Base-by-base conservation (phyloP, 345 rosid genomes). In the Hibiscus syriacus region DNA sequence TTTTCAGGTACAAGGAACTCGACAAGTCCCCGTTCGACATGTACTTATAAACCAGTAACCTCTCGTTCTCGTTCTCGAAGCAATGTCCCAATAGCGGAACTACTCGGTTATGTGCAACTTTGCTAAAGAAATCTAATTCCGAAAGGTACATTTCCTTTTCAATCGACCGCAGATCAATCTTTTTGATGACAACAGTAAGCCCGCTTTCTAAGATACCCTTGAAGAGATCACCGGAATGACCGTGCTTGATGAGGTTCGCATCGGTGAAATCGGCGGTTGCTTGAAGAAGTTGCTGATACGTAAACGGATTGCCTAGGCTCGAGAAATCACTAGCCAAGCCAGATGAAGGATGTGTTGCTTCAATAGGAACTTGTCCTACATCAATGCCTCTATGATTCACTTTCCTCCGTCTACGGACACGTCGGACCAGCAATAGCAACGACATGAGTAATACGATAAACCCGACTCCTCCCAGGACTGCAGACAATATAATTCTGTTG, bases 211-310 rank as follows among this genome's bases (percentile, higher is more conserved):
- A 71, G 60, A 81, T 55, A 41, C 96, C 99, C 66, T 76, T 84
- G 76, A 82, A 95, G 25, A 95, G 86, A 76, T 76, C 88, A 54
- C 99, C 99, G 0, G 99, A 95, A 69, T 92, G 99, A 34, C 99
- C 99, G 23, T 83, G 80, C 79, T 88, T 95, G 55, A 95, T 86
- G 74, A 95, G 86, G 77, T 84, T 95, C 0, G 77, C 77, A 55
- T 87, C 97, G 60, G 63, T 79, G 55, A 92, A 92, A 13, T 87
- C 85, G 59, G 79, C 82, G 2, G 98, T 89, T 57, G 97, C 93
- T 49, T 73, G 80, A 3, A 88, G 83, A 72, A 92, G 87, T 80
- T 88, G 93, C 72, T 88, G 89, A 73, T 86, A 86, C 2, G 92
- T 72, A 81, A 80, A 90, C 14, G 86, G 72, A 63, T 85, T 89